Evolutionary conservation across 2,329 filamentous ascomycete genomes (phyloP).

Genomic region (Aspergillus fumigatiaffinis): DNA sequence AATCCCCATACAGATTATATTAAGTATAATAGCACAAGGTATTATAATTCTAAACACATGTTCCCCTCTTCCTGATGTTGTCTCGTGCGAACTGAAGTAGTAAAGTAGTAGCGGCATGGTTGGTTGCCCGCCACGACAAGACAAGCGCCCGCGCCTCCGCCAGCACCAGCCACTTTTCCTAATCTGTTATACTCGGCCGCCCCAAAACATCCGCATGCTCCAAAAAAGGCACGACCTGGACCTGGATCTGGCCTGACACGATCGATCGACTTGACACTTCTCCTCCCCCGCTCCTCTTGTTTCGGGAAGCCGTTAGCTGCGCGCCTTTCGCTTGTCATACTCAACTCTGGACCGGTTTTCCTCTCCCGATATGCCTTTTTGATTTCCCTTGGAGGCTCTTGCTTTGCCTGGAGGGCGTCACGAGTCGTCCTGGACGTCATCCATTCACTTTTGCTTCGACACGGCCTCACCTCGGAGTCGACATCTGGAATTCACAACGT

Average conservation of each 20-base stretch:
- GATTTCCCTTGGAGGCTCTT: constrained; percentile 14
- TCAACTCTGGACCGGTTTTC: background rate
- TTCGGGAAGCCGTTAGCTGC: background rate
- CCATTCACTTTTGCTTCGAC: constrained; percentile 15
- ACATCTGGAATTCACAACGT: background rate
- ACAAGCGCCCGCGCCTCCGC: constrained; percentile 18
- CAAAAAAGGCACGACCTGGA: background rate
- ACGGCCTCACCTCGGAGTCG: constrained; percentile 5
- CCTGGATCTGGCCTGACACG: too few species aligned
- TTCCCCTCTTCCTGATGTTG: background rate
- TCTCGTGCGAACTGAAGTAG: constrained; percentile 1
- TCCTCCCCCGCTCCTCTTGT: background rate
- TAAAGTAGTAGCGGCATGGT: background rate
- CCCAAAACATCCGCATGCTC: constrained; percentile 21
- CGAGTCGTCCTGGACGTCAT: constrained; percentile 19
- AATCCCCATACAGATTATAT: background rate
- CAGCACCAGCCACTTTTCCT: constrained; percentile 19
- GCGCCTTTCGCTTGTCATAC: background rate
- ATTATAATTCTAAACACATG: background rate
- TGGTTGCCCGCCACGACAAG: constrained; percentile 30
- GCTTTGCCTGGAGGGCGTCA: constrained; percentile 20
- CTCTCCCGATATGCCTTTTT: constrained; percentile 20
- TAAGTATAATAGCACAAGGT: background rate
- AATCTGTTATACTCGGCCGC: constrained; percentile 5
- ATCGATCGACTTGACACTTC: background rate